Percentiles rank a stretch among this genome's conserved stretches.
Evolutionary conservation across 192 early-diverging fungal species (phyloP).

Genomic region (Mortierella antarctica): DNA sequence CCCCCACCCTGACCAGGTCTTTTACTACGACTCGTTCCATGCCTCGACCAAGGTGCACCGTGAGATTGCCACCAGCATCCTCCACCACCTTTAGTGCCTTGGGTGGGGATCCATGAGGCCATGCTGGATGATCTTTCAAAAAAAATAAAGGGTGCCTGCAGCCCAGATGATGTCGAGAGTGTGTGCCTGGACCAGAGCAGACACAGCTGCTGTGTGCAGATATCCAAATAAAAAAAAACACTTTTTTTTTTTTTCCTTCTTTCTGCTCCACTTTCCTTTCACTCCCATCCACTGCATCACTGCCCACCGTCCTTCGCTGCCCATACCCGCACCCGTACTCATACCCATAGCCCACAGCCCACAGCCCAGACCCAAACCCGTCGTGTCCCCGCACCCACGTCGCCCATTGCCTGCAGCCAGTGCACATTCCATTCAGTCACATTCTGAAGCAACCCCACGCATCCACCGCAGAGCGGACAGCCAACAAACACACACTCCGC

Average conservation of each 20-base stretch:
- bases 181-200: no score
- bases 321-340: background rate
- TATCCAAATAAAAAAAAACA: background rate
- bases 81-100: conserved; percentile 1
- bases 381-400: background rate
- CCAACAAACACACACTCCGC: background rate
- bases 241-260: background rate
- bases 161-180: background rate
- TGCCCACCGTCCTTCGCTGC: background rate
- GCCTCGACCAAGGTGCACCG: conserved; percentile 33
- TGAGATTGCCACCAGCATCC: conserved; percentile 25
- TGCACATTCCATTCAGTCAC: no score
- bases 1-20: conserved; percentile 7
- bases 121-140: no score
- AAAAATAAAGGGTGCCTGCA: background rate
- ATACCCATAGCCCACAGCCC: background rate
- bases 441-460: no score
- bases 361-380: background rate
- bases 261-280: background rate
- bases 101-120: background rate
- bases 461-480: no score
- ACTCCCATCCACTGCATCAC: background rate
- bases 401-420: background rate
- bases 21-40: conserved; percentile 37
- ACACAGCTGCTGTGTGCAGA: background rate